Evolutionary conservation across 1,139 yeast species (phyloP), one percentile per base, ranked within the genome.

Genomic region (Candida sp.): DNA sequence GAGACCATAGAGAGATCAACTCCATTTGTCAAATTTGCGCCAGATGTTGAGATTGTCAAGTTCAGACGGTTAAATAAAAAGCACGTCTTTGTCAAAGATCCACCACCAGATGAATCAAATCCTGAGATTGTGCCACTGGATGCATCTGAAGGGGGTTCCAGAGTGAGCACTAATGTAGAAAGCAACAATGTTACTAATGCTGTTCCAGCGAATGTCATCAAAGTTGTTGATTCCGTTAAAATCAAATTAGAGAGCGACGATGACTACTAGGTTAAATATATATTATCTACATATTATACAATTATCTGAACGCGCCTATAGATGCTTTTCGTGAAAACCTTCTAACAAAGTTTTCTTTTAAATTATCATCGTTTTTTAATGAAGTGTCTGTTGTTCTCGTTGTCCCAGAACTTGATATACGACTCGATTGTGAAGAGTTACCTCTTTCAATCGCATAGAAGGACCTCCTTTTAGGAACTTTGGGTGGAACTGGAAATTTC

Each of bases 1-100:
- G 96, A 88, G 49, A 87, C 96, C 0, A 77, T 87, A 19, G 73
- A 72, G 1, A 77, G 83, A 0, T 79, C 77, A 1, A 64, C 71
- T 1, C 64, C 64, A 1, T 71, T 74, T 34, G 86, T 84, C 9
- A 80, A 73, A 50, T 74, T 84, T 51, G 66, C 89, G 0, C 70
- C 69, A 4, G 82, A 81, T 51, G 77, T 84, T 11, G 81, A 82
- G 53, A 74, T 84, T 7, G 62, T 82, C 4, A 82, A 79, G 37
- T 73, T 68, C 2, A 62, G 63, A 45, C 57, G 58, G 40, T 61
- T 61, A n/a, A 8, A 40, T 41, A 11, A 35, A 33, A 8, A 36
- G 22, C 4, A 12, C 11, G 5, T 21, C n/a, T 6, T 21, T n/a
- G 33, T 33, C 4, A 35, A 36, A 9, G n/a, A 23, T 22, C 40